Evolutionary conservation across 169 alveolate species (phyloP), one percentile per base, ranked within the genome.

Genomic region (Babesia sp.): DNA sequence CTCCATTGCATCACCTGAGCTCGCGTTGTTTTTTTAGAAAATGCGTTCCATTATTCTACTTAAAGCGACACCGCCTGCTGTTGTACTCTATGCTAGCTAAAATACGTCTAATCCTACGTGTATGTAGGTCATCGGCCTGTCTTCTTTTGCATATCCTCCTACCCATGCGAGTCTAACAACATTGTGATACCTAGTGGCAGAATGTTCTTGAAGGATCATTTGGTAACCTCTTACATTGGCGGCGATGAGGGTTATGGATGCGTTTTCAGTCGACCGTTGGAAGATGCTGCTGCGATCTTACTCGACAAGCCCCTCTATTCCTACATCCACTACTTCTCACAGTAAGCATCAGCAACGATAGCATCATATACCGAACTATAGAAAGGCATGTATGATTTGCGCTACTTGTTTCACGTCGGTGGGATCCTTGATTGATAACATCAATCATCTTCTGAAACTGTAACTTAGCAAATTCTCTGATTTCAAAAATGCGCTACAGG

Each of bases 371-470:
- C 55, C 33, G 45, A 53, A 18, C 34, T 26, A 28, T 34, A 33
- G 42, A 18, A 57, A 16, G 20, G 45, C 33, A 6, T 57, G 71
- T 39, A 18, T 80, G 50, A 37, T 26, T 22, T 80, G 88, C 39
- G 68, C 37, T 18, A 12, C 39, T 53, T 80, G 88, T 63, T 71
- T 33, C 48, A 58, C 51, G n/a, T 54, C 66, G 7, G 60, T 80
- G 7, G 88, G 88, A 41, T 71, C 88, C 11, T 46, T 80, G 68
- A 41, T 20, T 7, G 84, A 80, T 24, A 71, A 80, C 56, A 22
- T 80, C 11, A 63, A 80, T 42, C 88, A 80, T 56, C 53, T 69
- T 12, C 18, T 69, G 8, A 33, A 80, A 57, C 16, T 71, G 84
- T 80, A 71, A 14, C 12, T 16, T 2, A 14, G 2, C 14, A 20